Conservation (phyloP, 2,329 filamentous ascomycete species). For the Fusarium sp. region DNA sequence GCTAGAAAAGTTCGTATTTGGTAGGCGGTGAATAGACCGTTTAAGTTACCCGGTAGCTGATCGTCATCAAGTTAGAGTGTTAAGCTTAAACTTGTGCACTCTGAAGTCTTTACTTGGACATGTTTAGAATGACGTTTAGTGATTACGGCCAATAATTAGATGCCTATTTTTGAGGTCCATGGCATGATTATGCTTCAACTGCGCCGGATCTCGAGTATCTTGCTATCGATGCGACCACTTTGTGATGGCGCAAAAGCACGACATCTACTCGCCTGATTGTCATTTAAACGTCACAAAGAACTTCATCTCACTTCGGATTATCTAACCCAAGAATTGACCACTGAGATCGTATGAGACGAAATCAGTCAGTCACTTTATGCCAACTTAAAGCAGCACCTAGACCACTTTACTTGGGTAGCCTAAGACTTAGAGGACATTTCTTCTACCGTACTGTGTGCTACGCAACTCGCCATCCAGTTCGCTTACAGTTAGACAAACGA, state of each 20-base stretch:
- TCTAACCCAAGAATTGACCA: too few species aligned
- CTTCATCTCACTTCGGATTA: too few species aligned
- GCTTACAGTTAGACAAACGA: background rate
- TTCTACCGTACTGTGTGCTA: too few species aligned
- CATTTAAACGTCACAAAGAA: too few species aligned
- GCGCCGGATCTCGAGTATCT: background rate
- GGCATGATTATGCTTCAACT: rapidly evolving
- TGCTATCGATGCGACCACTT: background rate
- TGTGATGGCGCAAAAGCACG: background rate
- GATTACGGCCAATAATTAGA: background rate
- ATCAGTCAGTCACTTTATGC: too few species aligned
- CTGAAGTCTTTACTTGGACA: background rate
- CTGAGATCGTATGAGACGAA: too few species aligned
- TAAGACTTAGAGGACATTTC: too few species aligned
- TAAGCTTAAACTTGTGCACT: slow-evolving; percentile 15
- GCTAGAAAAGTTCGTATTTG: slow-evolving; percentile 18
- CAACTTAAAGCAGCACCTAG: too few species aligned
- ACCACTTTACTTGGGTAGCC: too few species aligned
- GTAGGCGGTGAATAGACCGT: slow-evolving; percentile 15
- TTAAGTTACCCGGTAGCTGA: slow-evolving; percentile 17
- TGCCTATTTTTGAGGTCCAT: rapidly evolving
- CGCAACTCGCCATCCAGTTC: too few species aligned
- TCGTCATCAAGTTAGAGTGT: slow-evolving; percentile 9
- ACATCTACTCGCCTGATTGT: background rate
- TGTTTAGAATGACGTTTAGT: too few species aligned